Evolutionary conservation across 805 yeast species (phyloP), one percentile per base, ranked within the genome.

Genomic region (Jamesozyma spencerorum): DNA sequence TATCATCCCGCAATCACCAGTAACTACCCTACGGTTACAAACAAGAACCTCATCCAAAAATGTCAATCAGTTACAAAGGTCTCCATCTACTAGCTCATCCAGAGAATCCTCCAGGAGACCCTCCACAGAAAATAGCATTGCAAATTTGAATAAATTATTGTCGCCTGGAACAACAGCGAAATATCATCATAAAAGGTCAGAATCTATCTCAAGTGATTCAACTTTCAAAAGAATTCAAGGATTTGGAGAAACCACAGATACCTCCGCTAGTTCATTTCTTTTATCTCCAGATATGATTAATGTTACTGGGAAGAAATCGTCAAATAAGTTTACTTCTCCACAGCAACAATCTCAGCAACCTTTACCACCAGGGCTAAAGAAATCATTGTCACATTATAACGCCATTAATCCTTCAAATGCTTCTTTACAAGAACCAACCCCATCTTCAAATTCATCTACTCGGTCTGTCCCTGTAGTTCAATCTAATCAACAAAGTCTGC

Each of bases 31-130:
- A n/a, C 8, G 37, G 8, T 24, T 15, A 12, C 15, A 27, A n/a
- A 34, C 22, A 18, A 34, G 20, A 24, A 34, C 4, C 8, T 34
- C 37, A n/a, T 13, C 28, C 3, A 34, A 34, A 24, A 20, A 27
- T 12, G 12, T 24, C 18, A 17, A 20, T 14, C 32, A 32, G n/a
- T 6, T 10, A 22, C 38, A 28, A n/a, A 11, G 14, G 17, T 34
- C 18, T 31, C 5, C 27, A 13, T 38, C 69, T 94, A 86, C 14
- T 95, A 24, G 12, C 2, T 34, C 42, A 5, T 43, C 48, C 2
- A 27, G 28, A 6, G 13, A 27, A 24, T 36, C 44, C 14, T 43
- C 41, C 31, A 40, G 48, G 22, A 30, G 48, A 19, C 46, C 48
- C 11, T 45, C 48, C 3, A 11, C 31, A 4, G 38, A 34, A 2